Base-by-base conservation (phyloP, 2,329 filamentous ascomycete species). In the Cytospora chrysosperma region DNA sequence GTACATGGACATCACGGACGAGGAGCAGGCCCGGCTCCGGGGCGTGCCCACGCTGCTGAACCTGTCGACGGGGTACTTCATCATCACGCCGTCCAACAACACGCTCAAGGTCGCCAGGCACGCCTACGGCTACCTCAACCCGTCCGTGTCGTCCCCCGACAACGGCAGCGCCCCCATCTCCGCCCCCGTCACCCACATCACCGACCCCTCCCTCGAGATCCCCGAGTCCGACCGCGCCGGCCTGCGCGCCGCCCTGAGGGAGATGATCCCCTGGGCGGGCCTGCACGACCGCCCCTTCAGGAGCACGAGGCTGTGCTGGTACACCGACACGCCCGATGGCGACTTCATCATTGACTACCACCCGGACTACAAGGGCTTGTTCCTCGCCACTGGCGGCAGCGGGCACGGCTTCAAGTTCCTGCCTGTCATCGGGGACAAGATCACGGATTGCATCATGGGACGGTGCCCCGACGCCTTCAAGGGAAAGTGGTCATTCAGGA, bases 261-360 rank as follows among this genome's bases (percentile, higher is more conserved):
- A 86, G 64, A 82, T 90, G 69, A 78, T 91, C 5, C 87, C 89
- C 1, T 71, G 81, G 65, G 76, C 76, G 8, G 79, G 79, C 12
- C 78, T 91, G 21, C 80, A 79, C 56, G 78, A 82, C 27, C 79
- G 89, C 28, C 83, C 85, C 1, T 91, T 90, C 77, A 76, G 76
- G 63, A 78, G 79, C 59, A 88, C 86, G 2, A 80, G 88, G 27
- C 76, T 92, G 59, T 92, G 89, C 77, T 92, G 89, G 89, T 92
- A 92, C 73, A 86, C 86, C 6, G 89, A 92, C 76, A 92, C 89
- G 69, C 81, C 85, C 9, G 85, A 85, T 21, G 89, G 85, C 26
- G 86, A 92, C 71, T 92, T 90, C 77, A 80, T 92, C 61, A 81
- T 91, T 65, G 85, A 88, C 70, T 87, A 88, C 73, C 88, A 92